Base-by-base conservation (phyloP, 257 asterid genomes). In the Solanum microdontum region DNA sequence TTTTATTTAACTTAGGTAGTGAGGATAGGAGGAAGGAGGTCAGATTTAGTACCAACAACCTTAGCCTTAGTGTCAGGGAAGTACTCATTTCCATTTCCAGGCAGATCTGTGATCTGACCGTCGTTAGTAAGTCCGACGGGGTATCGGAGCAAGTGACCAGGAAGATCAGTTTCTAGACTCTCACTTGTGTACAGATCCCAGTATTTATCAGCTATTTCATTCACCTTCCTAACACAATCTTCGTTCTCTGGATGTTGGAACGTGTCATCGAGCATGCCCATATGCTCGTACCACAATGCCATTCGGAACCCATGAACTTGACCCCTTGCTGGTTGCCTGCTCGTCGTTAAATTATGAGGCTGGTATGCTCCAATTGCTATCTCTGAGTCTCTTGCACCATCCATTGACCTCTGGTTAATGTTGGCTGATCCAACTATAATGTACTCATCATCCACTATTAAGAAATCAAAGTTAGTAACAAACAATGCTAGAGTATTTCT, bases 351-450 rank as follows among this genome's bases (percentile, higher is more conserved):
- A 77, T 96, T 96, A 87, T 94, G 72, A 6, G 98, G 98, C 88
- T 96, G 98, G 89, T 94, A 95, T 3, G 94, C 98, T 21, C 98
- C 98, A 89, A 95, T 96, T 4, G 97, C 98, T 88, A 95, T 95
- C 91, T 96, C 98, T 1, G 98, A 93, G 60, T 96, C 99, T 84
- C 99, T 90, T 4, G 98, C 90, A 1, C 99, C 99, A 51, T 96
- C 99, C 98, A 96, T 94, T 24, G 98, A 95, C 82, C 99, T 90
- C 87, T 96, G 99, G 95, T 96, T 95, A 89, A 96, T 96, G 91
- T 95, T 96, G 24, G 99, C 98, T 7, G 98, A 95, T 86, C 99
- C 99, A 17, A 96, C 87, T 80, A 96, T 96, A 68, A 94, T 94
- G 94, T 94, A 96, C 86, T 94, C 98, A 19, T 96, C 99, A 79